Evolutionary conservation across 257 asterid species (phyloP), one percentile per base, ranked within the genome.

Genomic region (Ligustrum vulgare): DNA sequence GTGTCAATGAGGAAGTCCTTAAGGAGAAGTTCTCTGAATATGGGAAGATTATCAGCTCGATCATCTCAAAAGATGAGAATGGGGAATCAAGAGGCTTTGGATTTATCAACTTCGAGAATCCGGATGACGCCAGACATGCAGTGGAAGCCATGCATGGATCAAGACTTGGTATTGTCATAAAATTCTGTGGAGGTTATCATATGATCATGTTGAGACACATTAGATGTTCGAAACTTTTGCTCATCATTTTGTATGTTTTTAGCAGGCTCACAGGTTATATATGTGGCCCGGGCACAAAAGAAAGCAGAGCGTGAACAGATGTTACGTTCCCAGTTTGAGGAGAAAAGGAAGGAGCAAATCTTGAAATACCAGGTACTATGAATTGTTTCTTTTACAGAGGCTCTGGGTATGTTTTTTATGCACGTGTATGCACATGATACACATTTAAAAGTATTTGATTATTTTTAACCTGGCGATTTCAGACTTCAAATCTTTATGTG

Each of bases 271-370:
- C 88, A 93, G 91, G 75, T 79, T 64, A 81, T 93, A 58, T 93
- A 91, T 79, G 97, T 93, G 49, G 86, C 91, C 32, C 89, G 91
- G 73, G 97, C 98, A 78, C 97, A 91, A 80, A 93, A 93, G 82
- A 93, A 87, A 83, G 86, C 92, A 54, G 96, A 90, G 79, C 93
- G 98, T 15, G 90, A 82, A 77, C 94, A 84, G 76, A 66, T 87
- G 69, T 76, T 93, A 67, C 89, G 88, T 72, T 90, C 81, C 74
- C 90, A 86, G 80, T 86, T 84, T 78, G 98, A 93, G 84, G 97
- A 91, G 86, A 89, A 84, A 72, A 89, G 80, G 87, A 91, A 83
- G 85, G 96, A 86, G 72, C 88, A 78, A 73, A 75, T 87, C 80
- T 4, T 76, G 81, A 90, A 90, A 84, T 85, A 74, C 86, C 93